A percentile compares a stretch with the other conserved stretches of the same genome.
Evolutionary conservation across 1,139 yeast species (phyloP).

Genomic region (Ogataea hybrid): DNA sequence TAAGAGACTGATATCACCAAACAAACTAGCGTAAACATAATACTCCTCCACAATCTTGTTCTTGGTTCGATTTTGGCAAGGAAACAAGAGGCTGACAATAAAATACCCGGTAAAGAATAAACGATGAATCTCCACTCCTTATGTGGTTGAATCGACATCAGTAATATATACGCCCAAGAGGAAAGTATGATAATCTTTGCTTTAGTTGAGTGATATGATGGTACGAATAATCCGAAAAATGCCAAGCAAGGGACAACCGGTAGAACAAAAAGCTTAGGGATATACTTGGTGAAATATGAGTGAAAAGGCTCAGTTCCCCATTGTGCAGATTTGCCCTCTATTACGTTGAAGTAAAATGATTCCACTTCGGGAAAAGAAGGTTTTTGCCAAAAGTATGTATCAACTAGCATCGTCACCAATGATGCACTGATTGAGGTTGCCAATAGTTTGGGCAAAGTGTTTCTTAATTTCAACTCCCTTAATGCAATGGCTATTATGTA

Average conservation of each 20-base stretch:
- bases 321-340: constrained; percentile 64
- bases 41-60: constrained; percentile 23
- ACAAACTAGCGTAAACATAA: constrained; percentile 34
- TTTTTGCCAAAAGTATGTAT: constrained; percentile 72
- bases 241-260: constrained; percentile 55
- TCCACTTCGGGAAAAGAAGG: constrained; percentile 65
- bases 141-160: constrained; percentile 82
- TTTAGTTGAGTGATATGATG: constrained; percentile 36
- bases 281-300: constrained; percentile 62
- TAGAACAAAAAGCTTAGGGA: constrained; percentile 55
- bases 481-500: constrained; percentile 40
- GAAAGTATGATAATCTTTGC: constrained; percentile 44
- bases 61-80: constrained; percentile 36
- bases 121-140: constrained; percentile 93
- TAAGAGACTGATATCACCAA: constrained; percentile 18
- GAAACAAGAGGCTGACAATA: constrained; percentile 64
- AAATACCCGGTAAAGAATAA: constrained; percentile 69
- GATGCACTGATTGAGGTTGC: constrained; percentile 60
- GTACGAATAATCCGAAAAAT: constrained; percentile 41
- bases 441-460: constrained; percentile 40
- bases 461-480: constrained; percentile 43
- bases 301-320: constrained; percentile 86
- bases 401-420: constrained; percentile 49
- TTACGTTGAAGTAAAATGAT: constrained; percentile 70
- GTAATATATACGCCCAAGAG: constrained; percentile 49